Percentiles rank a stretch among this genome's conserved stretches.
Evolutionary conservation across 148 eudicot genomes (phyloP).

Genomic region (Camellia granthamiana): DNA sequence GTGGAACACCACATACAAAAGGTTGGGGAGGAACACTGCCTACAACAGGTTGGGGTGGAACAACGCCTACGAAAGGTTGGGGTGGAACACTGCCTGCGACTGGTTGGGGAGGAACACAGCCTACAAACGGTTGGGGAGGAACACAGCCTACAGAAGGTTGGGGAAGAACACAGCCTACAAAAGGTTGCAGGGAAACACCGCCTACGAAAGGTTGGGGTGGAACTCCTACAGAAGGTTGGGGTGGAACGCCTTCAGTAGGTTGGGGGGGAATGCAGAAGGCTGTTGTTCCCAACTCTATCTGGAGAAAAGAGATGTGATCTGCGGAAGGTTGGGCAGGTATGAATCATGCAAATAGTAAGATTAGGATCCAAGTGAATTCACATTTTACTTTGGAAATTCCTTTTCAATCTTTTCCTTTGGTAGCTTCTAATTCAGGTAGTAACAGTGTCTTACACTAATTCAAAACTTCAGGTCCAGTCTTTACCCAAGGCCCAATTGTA

Average conservation of each 20-base stretch:
- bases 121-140: neutral
- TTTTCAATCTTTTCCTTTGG: neutral
- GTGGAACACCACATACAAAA: too few species aligned
- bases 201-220: too few species aligned
- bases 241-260: neutral
- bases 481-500: neutral
- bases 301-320: neutral
- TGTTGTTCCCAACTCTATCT: neutral
- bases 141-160: neutral
- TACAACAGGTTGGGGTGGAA: neutral
- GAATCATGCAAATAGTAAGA: neutral
- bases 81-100: neutral
- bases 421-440: neutral
- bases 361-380: neutral
- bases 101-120: neutral
- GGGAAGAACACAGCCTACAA: neutral
- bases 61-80: neutral
- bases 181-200: neutral
- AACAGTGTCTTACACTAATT: neutral
- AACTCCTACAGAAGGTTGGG: neutral
- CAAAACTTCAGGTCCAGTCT: neutral
- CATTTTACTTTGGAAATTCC: neutral
- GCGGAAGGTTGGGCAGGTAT: neutral
- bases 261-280: neutral
- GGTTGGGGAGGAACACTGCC: constrained; percentile 4